Evolutionary conservation across 495 filamentous ascomycete species (phyloP), one percentile per base, ranked within the genome.

Genomic region (Terfezia boudieri): DNA sequence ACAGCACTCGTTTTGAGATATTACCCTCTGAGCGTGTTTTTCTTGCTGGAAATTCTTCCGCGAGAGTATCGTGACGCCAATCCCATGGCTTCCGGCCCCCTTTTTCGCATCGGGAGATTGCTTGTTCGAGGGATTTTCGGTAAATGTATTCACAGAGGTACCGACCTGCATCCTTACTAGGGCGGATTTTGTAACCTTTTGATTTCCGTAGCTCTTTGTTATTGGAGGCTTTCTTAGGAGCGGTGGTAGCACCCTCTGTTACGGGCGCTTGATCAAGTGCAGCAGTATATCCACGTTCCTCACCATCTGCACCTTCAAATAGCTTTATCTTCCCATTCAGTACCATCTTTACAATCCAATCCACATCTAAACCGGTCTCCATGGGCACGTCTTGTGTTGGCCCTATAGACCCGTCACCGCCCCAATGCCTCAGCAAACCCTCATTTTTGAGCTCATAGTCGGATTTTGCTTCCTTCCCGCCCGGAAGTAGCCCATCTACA

Each of bases 121-220:
- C 60, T 8, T 57, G 56, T 17, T 41, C 49, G 14, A 63, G 17
- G 8, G 60, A 63, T 9, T 57, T 53, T 43, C 57, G 53, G 38
- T 43, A 63, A 54, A 57, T 60, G 50, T 60, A 63, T 36, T 63
- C 61, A 37, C 61, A 63, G 26, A 63, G 16, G 46, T 53, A 63
- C 17, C 61, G 51, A 16, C 61, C 61, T 4, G 60, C 60, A 46
- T 63, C 55, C 41, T 9, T 20, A 11, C 16, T 22, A 12, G 49
- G 11, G 23, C 22, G 49, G 6, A 51, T 51, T 51, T 12, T 20
- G 49, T 46, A 46, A 20, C 41, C 41, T 14, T 46, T 46, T 20
- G 12, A 5, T 1, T 1, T 14, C 17, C 4, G 4, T 46, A 4
- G 41, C 26, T 32, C 0, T 7, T 32, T 32, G 41, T 46, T 14